These are phyloP conservation scores for Fragaria iinumae DNA, from an alignment of 306 rosid species.

Conservation along the genomic window DNA sequence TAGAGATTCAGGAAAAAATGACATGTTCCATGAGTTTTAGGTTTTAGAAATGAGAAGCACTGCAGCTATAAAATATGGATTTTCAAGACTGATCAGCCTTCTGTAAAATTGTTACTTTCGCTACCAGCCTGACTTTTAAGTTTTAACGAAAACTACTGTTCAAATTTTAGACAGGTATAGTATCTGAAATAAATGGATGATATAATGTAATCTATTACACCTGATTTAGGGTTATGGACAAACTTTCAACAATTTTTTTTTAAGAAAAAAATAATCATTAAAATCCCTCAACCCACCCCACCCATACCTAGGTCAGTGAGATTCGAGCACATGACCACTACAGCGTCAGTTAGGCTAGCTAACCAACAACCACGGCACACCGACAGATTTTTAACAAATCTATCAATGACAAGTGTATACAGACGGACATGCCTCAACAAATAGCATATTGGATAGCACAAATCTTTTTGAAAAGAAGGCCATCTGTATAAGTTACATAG, in stretches of 20 bases:
- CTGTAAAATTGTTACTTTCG: not conserved
- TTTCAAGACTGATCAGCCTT: not conserved
- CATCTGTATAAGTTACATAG: not conserved
- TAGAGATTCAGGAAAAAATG: not conserved
- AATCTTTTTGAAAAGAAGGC: not conserved
- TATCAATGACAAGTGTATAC: not conserved
- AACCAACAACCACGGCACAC: too few relatives aligned
- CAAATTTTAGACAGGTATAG: not conserved
- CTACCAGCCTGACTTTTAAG: not conserved
- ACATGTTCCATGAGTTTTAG: not conserved
- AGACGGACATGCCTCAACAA: not conserved
- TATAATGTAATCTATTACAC: not conserved
- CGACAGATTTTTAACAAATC: not conserved
- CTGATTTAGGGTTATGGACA: not conserved
- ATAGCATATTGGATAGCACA: not conserved
- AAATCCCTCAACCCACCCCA: too few relatives aligned
- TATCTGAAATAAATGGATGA: not conserved
- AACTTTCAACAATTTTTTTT: not conserved
- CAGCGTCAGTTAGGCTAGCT: too few relatives aligned
- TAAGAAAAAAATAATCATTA: too few relatives aligned
- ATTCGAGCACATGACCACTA: too few relatives aligned
- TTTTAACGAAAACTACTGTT: not conserved
- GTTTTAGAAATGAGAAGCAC: not conserved
- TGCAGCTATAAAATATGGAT: not conserved
- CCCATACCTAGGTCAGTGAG: too few relatives aligned